phyloP scores from a whole-genome alignment of 768 basidiomycete species.

The Hypsizygus marmoreus region DNA sequence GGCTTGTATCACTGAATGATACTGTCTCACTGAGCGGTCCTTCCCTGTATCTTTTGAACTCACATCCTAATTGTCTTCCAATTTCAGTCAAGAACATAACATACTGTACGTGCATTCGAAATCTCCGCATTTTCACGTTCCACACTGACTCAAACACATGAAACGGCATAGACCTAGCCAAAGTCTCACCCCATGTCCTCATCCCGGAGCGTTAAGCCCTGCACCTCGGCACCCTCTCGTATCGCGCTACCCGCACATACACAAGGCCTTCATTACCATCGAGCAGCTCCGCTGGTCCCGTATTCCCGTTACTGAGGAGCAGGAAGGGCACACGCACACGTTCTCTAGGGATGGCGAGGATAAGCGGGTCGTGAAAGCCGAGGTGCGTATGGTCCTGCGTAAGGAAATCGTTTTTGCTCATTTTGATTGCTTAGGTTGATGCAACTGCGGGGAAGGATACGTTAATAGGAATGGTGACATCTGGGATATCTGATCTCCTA shows the following conservation, averaged over 20 bases:
- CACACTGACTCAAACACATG: too few species aligned
- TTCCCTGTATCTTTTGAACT: too few species aligned
- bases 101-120: conserved; percentile 50
- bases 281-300: conserved; percentile 86
- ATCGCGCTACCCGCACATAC: conserved; percentile 75
- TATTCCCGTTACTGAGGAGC: conserved; percentile 65
- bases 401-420: background rate
- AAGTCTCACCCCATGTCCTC: conserved; percentile 86
- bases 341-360: conserved; percentile 92
- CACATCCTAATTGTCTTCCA: background rate
- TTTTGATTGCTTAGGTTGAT: background rate
- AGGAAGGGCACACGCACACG: conserved; percentile 67
- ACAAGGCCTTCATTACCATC: conserved; percentile 68
- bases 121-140: too few species aligned
- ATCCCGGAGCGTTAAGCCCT: conserved; percentile 84
- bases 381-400: too few species aligned
- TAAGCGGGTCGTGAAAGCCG: conserved; percentile 66
- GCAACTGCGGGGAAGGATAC: conserved; percentile 53
- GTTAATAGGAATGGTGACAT: conserved; percentile 59
- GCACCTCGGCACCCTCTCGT: conserved; percentile 82
- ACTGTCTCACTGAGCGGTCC: too few species aligned
- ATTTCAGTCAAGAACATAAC: conserved; percentile 66
- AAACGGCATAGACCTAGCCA: conserved; percentile 78
- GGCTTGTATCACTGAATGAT: too few species aligned
- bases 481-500: conserved; percentile 77